Evolutionary conservation across 306 rosid genomes (phyloP).

Genomic region (Rosa rugosa): DNA sequence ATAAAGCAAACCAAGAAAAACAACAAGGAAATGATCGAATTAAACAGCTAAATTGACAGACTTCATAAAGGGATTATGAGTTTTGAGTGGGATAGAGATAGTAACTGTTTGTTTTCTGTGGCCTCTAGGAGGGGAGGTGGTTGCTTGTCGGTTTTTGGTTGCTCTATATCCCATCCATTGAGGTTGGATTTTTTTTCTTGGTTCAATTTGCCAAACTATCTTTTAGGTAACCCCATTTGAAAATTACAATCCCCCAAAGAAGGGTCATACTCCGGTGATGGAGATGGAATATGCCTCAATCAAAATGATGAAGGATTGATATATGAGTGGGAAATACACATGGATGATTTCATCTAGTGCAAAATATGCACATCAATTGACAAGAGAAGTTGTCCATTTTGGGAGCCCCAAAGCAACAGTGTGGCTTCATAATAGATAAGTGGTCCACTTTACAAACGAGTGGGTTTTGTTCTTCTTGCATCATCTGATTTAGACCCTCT

Average conservation of each 20-base stretch:
- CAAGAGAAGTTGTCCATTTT: conserved; percentile 24
- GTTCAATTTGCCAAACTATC: neutral
- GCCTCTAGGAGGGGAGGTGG: neutral
- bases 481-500: conserved; percentile 23
- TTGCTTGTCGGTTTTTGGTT: conserved; percentile 26
- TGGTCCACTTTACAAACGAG: conserved; percentile 33
- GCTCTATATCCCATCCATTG: conserved; percentile 9
- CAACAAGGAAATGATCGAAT: neutral
- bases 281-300: conserved; percentile 7
- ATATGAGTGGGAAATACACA: conserved; percentile 13
- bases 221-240: neutral
- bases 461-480: conserved; percentile 16
- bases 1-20: conserved; percentile 11
- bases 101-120: conserved; percentile 22
- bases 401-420: conserved; percentile 28
- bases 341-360: neutral
- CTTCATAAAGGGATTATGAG: conserved; percentile 17
- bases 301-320: conserved; percentile 13
- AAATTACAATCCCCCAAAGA: neutral
- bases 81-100: conserved; percentile 9
- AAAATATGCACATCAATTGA: conserved; percentile 17
- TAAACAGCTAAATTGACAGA: conserved; percentile 19
- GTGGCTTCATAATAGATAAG: conserved; percentile 39
- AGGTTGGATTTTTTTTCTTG: neutral
- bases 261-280: neutral